Evolutionary conservation across 106 monocot species (phyloP), one percentile per base, ranked within the genome.

Genomic region (Acorus gramineus): DNA sequence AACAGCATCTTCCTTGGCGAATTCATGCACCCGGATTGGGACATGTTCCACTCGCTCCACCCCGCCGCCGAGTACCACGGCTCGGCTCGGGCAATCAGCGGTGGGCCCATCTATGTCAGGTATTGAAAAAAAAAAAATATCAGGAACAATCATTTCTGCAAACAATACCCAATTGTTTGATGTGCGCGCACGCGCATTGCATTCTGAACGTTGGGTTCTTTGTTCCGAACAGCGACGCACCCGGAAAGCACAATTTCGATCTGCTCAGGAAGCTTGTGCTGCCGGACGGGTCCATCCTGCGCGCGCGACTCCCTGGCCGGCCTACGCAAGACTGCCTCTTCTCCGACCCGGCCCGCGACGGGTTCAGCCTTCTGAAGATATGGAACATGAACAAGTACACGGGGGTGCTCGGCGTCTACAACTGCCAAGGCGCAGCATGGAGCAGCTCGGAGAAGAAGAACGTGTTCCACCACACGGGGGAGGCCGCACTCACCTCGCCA

Each of bases 301-400:
- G 98, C 8, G 88, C 98, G 3, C 67, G 71, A 3, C 68, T 98
- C 8, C 98, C 90, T 3, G 98, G 87, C 45, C 82, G 98, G 4
- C 98, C 98, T 3, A 98, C 98, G 2, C 28, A 44, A 42, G 91
- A 92, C 51, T 98, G 98, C 77, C 88, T 98, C 59, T 98, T 98
- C 71, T 57, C 88, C 2, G 98, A 98, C 59, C 91, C 91, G 5
- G 68, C 98, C 61, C 87, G 98, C 3, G 88, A 98, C 48, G 85
- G 92, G 7, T 66, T 81, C 8, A 93, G 85, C 71, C 75, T 96
- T 78, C 85, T 96, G 28, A 96, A 90, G 90, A 90, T 96, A 69
- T 96, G 95, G 95, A 96, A 90, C 80, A 90, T 96, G 84, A 96
- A 96, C 87, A 90, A 85, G 50, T 81, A 72, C 78, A 87, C 85